A percentile compares a stretch with the other conserved stretches of the same genome.
phyloP scores from a whole-genome alignment of 1,139 yeast species.

The Neolecta irregularis region DNA sequence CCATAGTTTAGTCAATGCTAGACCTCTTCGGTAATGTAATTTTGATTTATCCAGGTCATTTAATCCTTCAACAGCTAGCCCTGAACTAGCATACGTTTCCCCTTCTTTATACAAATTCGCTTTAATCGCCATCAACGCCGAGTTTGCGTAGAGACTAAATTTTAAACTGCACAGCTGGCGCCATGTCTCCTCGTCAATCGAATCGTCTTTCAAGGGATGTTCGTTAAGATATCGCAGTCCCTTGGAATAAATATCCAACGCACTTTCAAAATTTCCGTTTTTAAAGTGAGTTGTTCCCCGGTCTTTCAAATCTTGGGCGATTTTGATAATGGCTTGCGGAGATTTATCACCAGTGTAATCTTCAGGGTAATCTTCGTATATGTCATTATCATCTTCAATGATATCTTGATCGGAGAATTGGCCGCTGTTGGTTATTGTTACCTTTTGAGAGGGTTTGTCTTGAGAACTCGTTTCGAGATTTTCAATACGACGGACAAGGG shows the following conservation, averaged over 20 bases:
- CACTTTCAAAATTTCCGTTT: constrained; percentile 38
- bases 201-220: constrained; percentile 52
- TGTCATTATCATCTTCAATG: constrained; percentile 79
- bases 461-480: constrained; percentile 16
- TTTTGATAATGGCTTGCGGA: constrained; percentile 54
- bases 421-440: constrained; percentile 68
- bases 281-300: constrained; percentile 68
- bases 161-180: constrained; percentile 35
- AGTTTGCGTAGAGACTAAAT: constrained; percentile 50
- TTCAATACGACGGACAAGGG: constrained; percentile 66
- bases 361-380: constrained; percentile 58
- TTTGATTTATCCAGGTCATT: constrained; percentile 62
- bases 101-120: constrained; percentile 41
- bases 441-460: constrained; percentile 53
- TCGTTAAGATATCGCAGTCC: constrained; percentile 54
- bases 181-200: constrained; percentile 30
- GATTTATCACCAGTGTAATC: constrained; percentile 41
- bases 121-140: constrained; percentile 62
- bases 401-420: constrained; percentile 51
- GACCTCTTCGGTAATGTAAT: constrained; percentile 75
- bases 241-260: constrained; percentile 56
- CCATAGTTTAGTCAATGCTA: constrained; percentile 48
- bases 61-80: constrained; percentile 44
- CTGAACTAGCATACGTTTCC: constrained; percentile 47
- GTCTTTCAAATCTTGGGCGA: constrained; percentile 52